Base-by-base conservation (phyloP, 2,329 filamentous ascomycete species). In the Cordyceps tenuipes region DNA sequence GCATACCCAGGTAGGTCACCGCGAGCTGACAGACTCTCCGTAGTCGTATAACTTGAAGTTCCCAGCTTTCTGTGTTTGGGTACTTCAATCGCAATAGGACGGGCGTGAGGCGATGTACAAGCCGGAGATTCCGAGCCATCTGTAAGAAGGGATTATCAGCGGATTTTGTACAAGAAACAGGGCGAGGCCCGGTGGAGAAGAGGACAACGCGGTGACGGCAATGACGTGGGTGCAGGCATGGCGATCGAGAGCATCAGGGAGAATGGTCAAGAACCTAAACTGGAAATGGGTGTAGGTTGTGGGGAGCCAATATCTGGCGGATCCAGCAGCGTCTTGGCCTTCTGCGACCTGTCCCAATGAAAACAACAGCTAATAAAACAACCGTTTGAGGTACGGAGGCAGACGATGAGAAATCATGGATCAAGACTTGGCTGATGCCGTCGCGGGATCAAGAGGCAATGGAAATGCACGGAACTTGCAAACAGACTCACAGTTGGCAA, bases 1-100 rank as follows among this genome's bases (percentile, higher is more conserved):
- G 75, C 79, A 68, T 78, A 85, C 83, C 82, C 82, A 68, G 75
- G 76, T 54, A 82, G 67, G 68, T 86, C 83, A 57, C 83, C 83
- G 59, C 83, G 76, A 49, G 79, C 83, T 29, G 82, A 83, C 23
- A 86, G 70, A 63, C 77, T 78, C 63, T 77, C 77, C 23, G 73
- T 76, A 21, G 76, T 76, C 26, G 76, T 80, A 65, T 73, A 73
- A 50, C 72, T 67, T 53, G 74, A 72, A 53, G 70, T 70, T 52
- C 71, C 76, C 62, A 75, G 66, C 61, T 74, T 77, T 63, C 70
- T 75, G 50, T 70, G 64, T 29, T 72, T 66, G 26, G 80, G 79
- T 4, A 80, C 64, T 63, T 81, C 77, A 62, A 83, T 85, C 46
- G 78, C 72, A 65, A 85, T 83, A 54, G 83, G 82, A 44, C 73